Conservation (phyloP, 1,284 basidiomycete genomes). For the Acaromyces ingoldii region DNA sequence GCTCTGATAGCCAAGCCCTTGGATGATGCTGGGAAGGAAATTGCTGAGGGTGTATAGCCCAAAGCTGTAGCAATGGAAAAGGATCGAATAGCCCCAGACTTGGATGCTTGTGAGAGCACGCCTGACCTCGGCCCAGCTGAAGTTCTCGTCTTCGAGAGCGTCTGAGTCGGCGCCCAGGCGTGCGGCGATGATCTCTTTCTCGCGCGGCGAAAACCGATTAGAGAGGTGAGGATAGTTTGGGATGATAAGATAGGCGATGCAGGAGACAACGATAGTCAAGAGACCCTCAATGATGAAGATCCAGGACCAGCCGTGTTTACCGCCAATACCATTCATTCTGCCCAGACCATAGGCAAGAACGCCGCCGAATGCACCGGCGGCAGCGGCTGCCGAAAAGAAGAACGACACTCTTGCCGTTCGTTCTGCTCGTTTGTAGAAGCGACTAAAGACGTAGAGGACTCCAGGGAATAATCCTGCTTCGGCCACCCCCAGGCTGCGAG, state of each 20-base stretch:
- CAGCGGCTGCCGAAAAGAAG: slow-evolving; percentile 17
- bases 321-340: slow-evolving; percentile 62
- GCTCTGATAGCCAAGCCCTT: slow-evolving; percentile 58
- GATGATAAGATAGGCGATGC: slow-evolving; percentile 59
- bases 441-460: slow-evolving; percentile 61
- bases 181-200: slow-evolving; percentile 56
- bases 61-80: background rate
- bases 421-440: slow-evolving; percentile 61
- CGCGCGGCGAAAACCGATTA: slow-evolving; percentile 57
- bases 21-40: slow-evolving; percentile 57
- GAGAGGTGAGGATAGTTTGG: slow-evolving; percentile 61
- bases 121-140: slow-evolving; percentile 48
- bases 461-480: slow-evolving; percentile 57
- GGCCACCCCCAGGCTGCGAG: slow-evolving; percentile 33
- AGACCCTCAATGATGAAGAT: slow-evolving; percentile 64
- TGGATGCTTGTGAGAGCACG: slow-evolving; percentile 60
- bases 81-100: slow-evolving; percentile 59
- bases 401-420: slow-evolving; percentile 62
- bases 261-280: slow-evolving; percentile 57
- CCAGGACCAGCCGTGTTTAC: slow-evolving; percentile 50
- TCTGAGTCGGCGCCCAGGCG: slow-evolving; percentile 60
- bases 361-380: slow-evolving; percentile 38
- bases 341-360: slow-evolving; percentile 60
- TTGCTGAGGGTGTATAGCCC: slow-evolving; percentile 18
- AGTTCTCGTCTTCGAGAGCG: slow-evolving; percentile 54